phyloP scores from a whole-genome alignment of 108 stramenopile genomes.

The Licmophora abbreviata region DNA sequence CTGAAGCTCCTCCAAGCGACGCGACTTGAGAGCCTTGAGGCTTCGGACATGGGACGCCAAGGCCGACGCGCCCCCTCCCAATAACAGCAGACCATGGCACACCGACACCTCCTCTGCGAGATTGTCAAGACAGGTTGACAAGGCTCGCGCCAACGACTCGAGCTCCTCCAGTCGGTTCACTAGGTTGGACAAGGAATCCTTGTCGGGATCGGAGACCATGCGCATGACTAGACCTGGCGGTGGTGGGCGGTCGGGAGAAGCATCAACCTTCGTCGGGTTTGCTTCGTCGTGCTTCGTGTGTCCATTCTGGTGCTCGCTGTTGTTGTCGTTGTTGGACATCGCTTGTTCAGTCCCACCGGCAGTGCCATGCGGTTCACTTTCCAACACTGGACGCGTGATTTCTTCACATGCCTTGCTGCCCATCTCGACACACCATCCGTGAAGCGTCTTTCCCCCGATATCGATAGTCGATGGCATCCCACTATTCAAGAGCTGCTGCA shows the following conservation, averaged over 20 bases:
- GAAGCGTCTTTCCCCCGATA: conserved; percentile 59
- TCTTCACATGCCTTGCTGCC: conserved; percentile 46
- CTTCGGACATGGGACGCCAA: conserved; percentile 61
- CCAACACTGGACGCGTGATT: neutral
- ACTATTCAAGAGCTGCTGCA: conserved; percentile 54
- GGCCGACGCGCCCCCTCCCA: conserved; percentile 53
- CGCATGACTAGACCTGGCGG: neutral
- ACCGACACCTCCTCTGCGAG: conserved; percentile 67
- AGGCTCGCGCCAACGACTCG: conserved; percentile 28
- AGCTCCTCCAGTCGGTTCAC: conserved; percentile 43
- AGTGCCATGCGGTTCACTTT: neutral
- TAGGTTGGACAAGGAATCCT: conserved; percentile 18
- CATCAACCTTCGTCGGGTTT: neutral
- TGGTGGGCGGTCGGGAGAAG: neutral
- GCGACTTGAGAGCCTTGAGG: conserved; percentile 39
- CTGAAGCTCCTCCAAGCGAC: conserved; percentile 23
- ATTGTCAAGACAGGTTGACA: conserved; percentile 65
- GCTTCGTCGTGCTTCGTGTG: neutral
- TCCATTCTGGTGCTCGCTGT: neutral
- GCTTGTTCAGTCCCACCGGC: neutral
- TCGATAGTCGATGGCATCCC: conserved; percentile 63
- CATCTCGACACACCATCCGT: conserved; percentile 68
- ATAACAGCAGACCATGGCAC: conserved; percentile 53
- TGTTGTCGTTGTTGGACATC: neutral
- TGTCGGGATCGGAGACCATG: neutral